These are phyloP conservation scores for Sclerotinia nivalis DNA, from an alignment of 2,329 filamentous ascomycete genomes.

Conservation along the genomic window DNA sequence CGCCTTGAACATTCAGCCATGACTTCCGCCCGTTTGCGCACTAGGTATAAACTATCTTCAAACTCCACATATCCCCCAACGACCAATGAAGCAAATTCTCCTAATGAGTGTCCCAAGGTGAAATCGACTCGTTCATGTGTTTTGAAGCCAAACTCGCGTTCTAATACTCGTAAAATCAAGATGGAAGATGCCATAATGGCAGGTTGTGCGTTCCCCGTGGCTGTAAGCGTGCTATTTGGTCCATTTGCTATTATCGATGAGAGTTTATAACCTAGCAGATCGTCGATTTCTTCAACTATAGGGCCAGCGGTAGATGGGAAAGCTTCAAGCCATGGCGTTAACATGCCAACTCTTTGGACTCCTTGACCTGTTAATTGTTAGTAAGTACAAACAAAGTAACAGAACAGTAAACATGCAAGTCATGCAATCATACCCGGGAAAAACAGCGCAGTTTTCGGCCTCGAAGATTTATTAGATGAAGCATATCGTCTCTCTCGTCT, in stretches of 20 bases:
- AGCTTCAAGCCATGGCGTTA: constrained; percentile 78
- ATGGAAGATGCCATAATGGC: constrained; percentile 96
- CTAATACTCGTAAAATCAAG: constrained; percentile 82
- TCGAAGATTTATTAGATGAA: constrained; percentile 7
- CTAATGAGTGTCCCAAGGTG: constrained; percentile 85
- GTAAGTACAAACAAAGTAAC: neutral
- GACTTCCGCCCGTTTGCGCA: constrained; percentile 74
- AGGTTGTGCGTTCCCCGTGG: constrained; percentile 86
- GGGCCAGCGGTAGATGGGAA: constrained; percentile 76
- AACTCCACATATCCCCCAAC: constrained; percentile 80
- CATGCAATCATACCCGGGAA: constrained; percentile 42
- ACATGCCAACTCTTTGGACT: constrained; percentile 87
- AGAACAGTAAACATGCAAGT: neutral
- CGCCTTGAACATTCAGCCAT: constrained; percentile 76
- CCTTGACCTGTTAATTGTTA: constrained; percentile 65
- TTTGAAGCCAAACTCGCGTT: constrained; percentile 79
- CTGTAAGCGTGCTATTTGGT: constrained; percentile 73
- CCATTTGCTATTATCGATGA: constrained; percentile 78
- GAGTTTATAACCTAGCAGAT: constrained; percentile 70
- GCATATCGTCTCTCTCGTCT: constrained; percentile 9
- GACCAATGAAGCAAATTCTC: constrained; percentile 89
- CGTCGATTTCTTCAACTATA: constrained; percentile 85
- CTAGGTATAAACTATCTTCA: constrained; percentile 73
- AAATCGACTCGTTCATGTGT: constrained; percentile 72
- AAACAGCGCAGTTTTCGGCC: constrained; percentile 43